Conservation (phyloP, 352 stramenopile genomes). For the Pythium phragmitis region DNA sequence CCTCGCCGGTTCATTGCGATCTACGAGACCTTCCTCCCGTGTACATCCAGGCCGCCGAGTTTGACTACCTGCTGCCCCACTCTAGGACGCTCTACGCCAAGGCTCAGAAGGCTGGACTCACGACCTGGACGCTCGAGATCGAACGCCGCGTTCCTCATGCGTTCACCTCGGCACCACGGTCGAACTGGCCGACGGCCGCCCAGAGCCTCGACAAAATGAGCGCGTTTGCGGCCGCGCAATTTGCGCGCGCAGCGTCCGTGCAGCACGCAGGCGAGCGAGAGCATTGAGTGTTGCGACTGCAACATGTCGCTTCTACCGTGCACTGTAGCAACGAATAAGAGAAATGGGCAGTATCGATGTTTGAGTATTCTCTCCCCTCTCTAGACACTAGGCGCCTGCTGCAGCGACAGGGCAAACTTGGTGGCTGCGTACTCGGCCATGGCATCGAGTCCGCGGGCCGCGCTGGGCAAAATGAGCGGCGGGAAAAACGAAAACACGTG, state of each 20-base stretch:
- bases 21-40: conserved; percentile 16
- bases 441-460: conserved; percentile 36
- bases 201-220: conserved; percentile 23
- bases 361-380: no score
- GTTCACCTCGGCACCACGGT: conserved; percentile 24
- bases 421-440: conserved; percentile 39
- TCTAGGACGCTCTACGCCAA: conserved; percentile 15
- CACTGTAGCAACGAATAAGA: no score
- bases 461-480: conserved; percentile 43
- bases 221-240: conserved; percentile 8
- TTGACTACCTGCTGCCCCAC: conserved; percentile 26
- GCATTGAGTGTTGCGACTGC: no score
- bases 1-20: conserved; percentile 23
- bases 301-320: no score
- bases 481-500: conserved; percentile 64
- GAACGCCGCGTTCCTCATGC: conserved; percentile 24
- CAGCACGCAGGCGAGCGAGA: no score
- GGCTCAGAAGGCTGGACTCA: conserved; percentile 12
- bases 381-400: no score
- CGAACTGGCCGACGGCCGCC: conserved; percentile 10
- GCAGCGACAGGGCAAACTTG: no score
- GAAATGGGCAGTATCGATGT: no score
- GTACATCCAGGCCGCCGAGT: conserved; percentile 22
- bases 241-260: no score
- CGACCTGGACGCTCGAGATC: conserved; percentile 21